Percentiles rank a stretch among this genome's conserved stretches.
phyloP scores from a whole-genome alignment of 78 protist species.

The Diacronema lutheri region DNA sequence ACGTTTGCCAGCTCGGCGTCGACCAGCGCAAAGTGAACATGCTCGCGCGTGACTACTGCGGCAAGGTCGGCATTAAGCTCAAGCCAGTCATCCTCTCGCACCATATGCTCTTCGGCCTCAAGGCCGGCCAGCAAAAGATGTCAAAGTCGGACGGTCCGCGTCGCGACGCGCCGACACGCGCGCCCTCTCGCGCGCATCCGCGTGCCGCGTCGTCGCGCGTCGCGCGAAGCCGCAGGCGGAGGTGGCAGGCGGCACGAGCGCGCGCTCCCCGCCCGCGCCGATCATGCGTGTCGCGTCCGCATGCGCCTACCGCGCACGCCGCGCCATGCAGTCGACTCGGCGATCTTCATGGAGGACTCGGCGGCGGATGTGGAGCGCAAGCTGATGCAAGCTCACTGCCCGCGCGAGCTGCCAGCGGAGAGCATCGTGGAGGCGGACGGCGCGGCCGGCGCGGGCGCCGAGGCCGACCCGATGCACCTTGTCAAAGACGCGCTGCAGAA shows the following conservation, averaged over 20 bases:
- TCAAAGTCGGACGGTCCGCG: constrained; percentile 92
- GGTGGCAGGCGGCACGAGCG: no score
- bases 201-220: no score
- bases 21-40: constrained; percentile 98
- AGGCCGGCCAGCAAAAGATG: constrained; percentile 88
- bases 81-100: constrained; percentile 96
- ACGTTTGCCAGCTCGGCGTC: constrained; percentile 98
- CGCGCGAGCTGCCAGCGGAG: constrained; percentile 40
- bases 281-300: no score
- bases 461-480: constrained; percentile 3
- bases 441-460: not conserved
- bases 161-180: not conserved
- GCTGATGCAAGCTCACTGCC: constrained; percentile 78
- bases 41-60: constrained; percentile 97
- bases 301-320: no score
- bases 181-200: not conserved
- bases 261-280: no score
- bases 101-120: constrained; percentile 90
- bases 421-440: not conserved
- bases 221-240: not conserved
- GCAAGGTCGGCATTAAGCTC: constrained; percentile 55
- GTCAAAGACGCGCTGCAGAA: constrained; percentile 35
- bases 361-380: constrained; percentile 61
- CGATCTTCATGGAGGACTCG: constrained; percentile 97
- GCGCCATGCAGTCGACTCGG: no score